A percentile compares a stretch with the other conserved stretches of the same genome.
phyloP scores from a whole-genome alignment of 1,284 basidiomycete species.

The Sporisorium scitamineum region DNA sequence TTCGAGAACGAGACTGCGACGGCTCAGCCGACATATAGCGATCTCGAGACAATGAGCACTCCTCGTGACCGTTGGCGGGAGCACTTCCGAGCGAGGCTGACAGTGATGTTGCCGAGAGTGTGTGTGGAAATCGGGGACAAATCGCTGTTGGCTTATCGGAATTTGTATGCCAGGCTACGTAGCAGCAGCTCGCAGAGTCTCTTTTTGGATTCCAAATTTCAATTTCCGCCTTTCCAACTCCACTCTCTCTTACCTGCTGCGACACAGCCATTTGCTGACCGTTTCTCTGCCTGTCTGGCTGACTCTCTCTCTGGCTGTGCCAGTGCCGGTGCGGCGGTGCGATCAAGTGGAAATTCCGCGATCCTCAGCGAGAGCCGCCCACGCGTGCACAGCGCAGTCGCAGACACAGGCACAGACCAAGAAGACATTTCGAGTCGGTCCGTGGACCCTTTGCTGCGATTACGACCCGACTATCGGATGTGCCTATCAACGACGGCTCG shows the following conservation, averaged over 20 bases:
- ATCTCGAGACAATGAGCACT: neutral
- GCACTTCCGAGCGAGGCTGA: neutral
- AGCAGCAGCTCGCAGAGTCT: neutral
- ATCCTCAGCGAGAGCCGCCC: neutral
- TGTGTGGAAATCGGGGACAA: neutral
- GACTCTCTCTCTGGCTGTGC: neutral
- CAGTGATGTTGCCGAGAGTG: neutral
- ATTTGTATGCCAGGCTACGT: neutral
- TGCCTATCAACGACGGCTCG: neutral
- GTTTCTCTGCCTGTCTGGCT: neutral
- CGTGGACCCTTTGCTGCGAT: neutral
- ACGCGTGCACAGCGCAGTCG: neutral
- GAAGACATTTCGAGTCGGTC: neutral
- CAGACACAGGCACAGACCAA: neutral
- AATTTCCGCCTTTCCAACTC: neutral
- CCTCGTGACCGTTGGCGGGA: neutral
- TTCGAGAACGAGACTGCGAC: neutral
- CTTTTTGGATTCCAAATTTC: neutral
- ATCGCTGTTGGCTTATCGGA: neutral
- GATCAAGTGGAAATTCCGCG: neutral
- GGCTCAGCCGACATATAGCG: neutral
- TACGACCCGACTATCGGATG: neutral
- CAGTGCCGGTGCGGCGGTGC: neutral
- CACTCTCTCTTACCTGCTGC: neutral
- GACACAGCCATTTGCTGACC: slow-evolving; percentile 5